Conservation (phyloP, 2,329 filamentous ascomycete species). For the Pyrenophora seminiperda region DNA sequence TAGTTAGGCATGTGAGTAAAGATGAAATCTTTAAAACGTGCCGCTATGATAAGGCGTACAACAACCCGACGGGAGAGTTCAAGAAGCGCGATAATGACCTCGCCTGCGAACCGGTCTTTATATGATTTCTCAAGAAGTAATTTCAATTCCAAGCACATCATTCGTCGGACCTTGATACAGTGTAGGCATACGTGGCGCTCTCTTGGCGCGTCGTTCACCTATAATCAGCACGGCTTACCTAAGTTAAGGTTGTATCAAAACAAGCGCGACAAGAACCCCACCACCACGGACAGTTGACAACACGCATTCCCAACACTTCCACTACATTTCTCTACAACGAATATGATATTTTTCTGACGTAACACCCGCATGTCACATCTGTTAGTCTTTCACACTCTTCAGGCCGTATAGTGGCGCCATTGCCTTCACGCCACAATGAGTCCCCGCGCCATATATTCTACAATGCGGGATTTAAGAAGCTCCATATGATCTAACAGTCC, state of each 20-base stretch:
- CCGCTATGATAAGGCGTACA: no score
- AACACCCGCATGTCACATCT: neutral
- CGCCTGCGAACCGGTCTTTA: no score
- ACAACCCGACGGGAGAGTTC: no score
- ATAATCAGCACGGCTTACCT: neutral
- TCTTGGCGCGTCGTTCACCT: slow-evolving; percentile 16
- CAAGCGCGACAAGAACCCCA: neutral
- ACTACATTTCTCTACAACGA: neutral
- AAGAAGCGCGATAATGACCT: no score
- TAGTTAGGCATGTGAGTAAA: no score
- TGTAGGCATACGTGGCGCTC: slow-evolving; percentile 5
- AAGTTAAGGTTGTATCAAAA: no score
- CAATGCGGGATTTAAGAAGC: neutral
- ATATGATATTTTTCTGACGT: neutral
- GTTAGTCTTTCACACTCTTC: neutral
- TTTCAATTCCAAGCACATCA: no score
- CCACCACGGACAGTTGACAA: neutral
- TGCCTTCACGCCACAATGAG: slow-evolving; percentile 7
- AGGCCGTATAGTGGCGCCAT: neutral
- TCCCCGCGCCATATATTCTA: neutral
- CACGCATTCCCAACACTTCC: neutral
- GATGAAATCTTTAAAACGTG: no score
- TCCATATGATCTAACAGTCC: neutral
- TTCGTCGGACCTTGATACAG: no score
- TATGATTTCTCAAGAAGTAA: no score